phyloP scores from a whole-genome alignment of 1,139 yeast species.

The Blastobotrys raffinosifermentans region DNA sequence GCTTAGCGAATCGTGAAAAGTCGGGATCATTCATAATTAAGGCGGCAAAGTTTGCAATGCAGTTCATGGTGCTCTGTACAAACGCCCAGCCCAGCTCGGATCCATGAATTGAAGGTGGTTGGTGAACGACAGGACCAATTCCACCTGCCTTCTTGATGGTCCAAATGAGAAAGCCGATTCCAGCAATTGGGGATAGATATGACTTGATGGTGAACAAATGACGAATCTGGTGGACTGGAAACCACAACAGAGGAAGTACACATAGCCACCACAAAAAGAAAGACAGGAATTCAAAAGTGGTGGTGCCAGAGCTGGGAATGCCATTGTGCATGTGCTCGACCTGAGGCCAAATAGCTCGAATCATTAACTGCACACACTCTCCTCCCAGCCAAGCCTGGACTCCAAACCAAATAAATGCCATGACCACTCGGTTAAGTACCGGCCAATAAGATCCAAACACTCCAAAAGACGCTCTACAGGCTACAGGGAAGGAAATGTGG shows the following conservation, averaged over 20 bases:
- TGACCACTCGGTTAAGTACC: constrained; percentile 42
- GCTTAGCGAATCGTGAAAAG: constrained; percentile 74
- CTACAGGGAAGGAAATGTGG: constrained; percentile 38
- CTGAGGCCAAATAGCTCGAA: constrained; percentile 41
- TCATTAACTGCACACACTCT: constrained; percentile 60
- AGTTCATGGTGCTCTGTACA: constrained; percentile 69
- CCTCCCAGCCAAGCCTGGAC: constrained; percentile 83
- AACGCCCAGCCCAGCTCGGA: constrained; percentile 76
- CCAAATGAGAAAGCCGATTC: constrained; percentile 75
- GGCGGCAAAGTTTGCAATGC: constrained; percentile 82
- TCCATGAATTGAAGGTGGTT: constrained; percentile 44
- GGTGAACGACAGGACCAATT: constrained; percentile 61
- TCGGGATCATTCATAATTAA: constrained; percentile 85
- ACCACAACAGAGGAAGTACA: constrained; percentile 71
- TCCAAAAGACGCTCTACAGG: constrained; percentile 35
- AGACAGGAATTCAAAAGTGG: constrained; percentile 63
- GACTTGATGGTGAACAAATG: constrained; percentile 80
- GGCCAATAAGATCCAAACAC: constrained; percentile 36
- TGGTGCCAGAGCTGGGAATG: constrained; percentile 48
- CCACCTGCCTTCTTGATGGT: constrained; percentile 70
- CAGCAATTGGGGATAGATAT: constrained; percentile 69
- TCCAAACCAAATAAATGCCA: constrained; percentile 82
- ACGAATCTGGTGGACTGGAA: constrained; percentile 75
- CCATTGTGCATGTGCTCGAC: constrained; percentile 37
- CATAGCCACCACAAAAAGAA: constrained; percentile 76